These are phyloP conservation scores for Didymella segeticola DNA, from an alignment of 2,329 filamentous ascomycete genomes.

Conservation along the genomic window DNA sequence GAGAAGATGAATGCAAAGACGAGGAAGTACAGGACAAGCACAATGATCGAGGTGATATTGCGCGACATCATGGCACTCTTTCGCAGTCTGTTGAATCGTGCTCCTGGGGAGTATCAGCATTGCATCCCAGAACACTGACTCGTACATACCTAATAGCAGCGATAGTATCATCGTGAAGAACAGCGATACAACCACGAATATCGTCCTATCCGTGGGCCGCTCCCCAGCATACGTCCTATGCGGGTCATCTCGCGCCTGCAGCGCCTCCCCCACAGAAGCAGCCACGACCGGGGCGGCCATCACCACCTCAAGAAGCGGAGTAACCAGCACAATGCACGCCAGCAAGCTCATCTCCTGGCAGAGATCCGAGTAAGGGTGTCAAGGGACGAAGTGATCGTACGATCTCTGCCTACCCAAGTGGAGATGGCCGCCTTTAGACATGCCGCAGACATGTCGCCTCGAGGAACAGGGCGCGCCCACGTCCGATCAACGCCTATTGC, in stretches of 20 bases:
- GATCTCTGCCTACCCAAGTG: background rate
- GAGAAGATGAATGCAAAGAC: conserved; percentile 13
- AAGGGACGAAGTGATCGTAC: background rate
- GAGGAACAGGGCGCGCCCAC: background rate
- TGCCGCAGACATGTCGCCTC: conserved; percentile 2
- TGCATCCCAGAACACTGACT: background rate
- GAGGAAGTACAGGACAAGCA: conserved; percentile 14
- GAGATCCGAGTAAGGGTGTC: background rate
- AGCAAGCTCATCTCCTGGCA: background rate
- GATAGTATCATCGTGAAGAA: conserved; percentile 20
- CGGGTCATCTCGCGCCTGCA: background rate
- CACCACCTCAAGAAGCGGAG: background rate
- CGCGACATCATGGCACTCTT: conserved; percentile 13
- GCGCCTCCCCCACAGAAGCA: background rate
- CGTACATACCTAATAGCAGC: conserved; percentile 15
- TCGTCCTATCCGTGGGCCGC: conserved; percentile 13
- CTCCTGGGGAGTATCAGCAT: conserved; percentile 2
- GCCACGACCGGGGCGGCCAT: conserved; percentile 1
- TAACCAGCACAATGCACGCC: background rate
- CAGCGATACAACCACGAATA: conserved; percentile 16
- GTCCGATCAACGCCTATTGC: background rate
- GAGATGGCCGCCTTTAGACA: background rate
- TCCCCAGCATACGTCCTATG: conserved; percentile 12
- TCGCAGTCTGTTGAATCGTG: conserved; percentile 5
- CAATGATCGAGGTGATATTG: conserved; percentile 18